Evolutionary conservation across 805 yeast genomes (phyloP), one percentile per base, ranked within the genome.

Genomic region (Teunomyces tritomae): DNA sequence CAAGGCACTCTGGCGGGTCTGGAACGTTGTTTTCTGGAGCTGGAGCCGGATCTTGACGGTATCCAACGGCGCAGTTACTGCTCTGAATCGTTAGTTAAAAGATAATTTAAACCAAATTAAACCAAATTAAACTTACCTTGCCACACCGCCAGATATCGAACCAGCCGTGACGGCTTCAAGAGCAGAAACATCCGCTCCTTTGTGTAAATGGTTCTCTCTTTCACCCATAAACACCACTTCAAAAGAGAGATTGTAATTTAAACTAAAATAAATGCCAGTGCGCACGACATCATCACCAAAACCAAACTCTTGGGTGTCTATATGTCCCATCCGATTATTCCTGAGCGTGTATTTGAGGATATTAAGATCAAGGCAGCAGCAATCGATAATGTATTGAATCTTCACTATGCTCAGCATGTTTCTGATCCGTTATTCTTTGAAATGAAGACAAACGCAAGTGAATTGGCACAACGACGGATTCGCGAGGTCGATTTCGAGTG

Each of bases 1-100:
- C 10, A 13, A 10, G 7, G 28, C 45, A 35, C 35, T 43, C 45
- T 5, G 48, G 4, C 54, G 40, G 14, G 52, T 14, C 49, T 48
- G 43, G 45, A 32, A 57, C 1, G 57, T 56, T 5, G 54, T 45
- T 0, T 70, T 67, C 50, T 79, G 83, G 2, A 88, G 68, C 61
- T 88, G 96, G 32, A 86, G 70, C 45, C 95, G 70, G 53, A 88
- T 87, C 64, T 89, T 89, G 45, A 88, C 63, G 10, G 87, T 84
- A 56, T 88, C 96, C 35, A 89, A 66, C 3, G 96, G 96, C 1
- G 96, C 91, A 1, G 85, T 78, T 17, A 79, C 64, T 45, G 80
- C 79, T 48, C 89, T 79, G 32, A 5, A 26, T 11, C 26, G 65
- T 64, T 58, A 63, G 67, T 62, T 45, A 1, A 5, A 5, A 5